A percentile compares a stretch with the other conserved stretches of the same genome.
Conservation (phyloP, 148 eudicot species). For the Suaeda aralocaspica region DNA sequence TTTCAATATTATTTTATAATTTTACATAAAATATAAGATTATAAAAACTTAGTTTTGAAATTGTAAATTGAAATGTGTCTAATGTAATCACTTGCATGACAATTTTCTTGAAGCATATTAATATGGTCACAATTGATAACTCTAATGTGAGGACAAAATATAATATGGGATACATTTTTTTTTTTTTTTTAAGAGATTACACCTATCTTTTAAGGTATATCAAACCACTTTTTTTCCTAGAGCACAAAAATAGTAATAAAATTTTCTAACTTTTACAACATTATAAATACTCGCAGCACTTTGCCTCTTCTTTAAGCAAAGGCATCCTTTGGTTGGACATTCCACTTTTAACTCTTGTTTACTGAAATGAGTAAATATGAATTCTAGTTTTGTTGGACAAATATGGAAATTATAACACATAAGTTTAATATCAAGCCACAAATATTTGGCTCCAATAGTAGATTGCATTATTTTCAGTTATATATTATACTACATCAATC, state of each 20-base stretch:
- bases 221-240: neutral
- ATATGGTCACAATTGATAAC: too few species aligned
- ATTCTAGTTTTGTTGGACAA: neutral
- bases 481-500: neutral
- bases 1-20: too few species aligned
- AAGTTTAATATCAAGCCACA: neutral
- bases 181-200: too few species aligned
- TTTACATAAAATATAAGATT: too few species aligned
- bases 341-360: neutral
- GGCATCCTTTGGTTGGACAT: slow-evolving; percentile 11
- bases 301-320: slow-evolving; percentile 20
- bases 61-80: too few species aligned
- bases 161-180: too few species aligned
- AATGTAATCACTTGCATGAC: too few species aligned
- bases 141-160: too few species aligned
- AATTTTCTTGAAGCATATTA: too few species aligned
- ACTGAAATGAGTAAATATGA: neutral
- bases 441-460: neutral
- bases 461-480: too few species aligned
- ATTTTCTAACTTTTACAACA: neutral
- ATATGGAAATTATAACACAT: neutral
- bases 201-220: neutral
- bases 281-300: neutral
- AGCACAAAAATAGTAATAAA: neutral
- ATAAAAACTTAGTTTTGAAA: too few species aligned